Evolutionary conservation across 2,329 filamentous ascomycete species (phyloP), one percentile per base, ranked within the genome.

Genomic region (Phyllosticta paracitricarpa): DNA sequence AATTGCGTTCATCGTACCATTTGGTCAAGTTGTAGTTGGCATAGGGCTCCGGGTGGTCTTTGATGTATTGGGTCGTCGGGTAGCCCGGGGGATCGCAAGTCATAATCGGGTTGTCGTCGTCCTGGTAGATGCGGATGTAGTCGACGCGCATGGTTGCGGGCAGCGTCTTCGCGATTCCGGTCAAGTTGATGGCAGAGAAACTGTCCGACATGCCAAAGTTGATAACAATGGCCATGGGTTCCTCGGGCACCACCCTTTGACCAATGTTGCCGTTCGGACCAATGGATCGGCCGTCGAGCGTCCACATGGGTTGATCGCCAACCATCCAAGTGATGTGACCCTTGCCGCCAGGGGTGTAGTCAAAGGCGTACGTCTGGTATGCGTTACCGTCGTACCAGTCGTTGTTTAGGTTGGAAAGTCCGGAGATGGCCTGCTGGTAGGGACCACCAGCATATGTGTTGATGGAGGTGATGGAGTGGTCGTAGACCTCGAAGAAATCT

Each of bases 241-340:
- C 87, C 65, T 84, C 75, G 0, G 86, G 85, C 58, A 89, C 82
- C 22, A 81, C 73, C 65, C 87, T 78, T 66, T 86, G 82, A 6
- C 84, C 86, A 61, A 89, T 75, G 68, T 89, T 89, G 62, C 86
- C 87, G 64, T 89, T 89, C 1, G 85, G 83, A 4, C 85, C 82
- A 17, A 88, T 74, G 1, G 86, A 78, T 51, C 81, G 75, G 33
- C 75, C 81, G 63, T 84, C 79, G 60, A 89, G 72, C 48, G 83
- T 86, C 83, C 84, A 89, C 1, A 83, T 87, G 61, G 84, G 81
- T 4, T 83, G 77, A 48, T 83, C 76, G 26, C 86, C 87, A 25
- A 89, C 83, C 66, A 84, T 85, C 86, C 86, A 89, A n/a, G 80
- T 82, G 19, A 89, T 80, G 60, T 84, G 79, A 1, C 86, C 87